Conservation (phyloP, 805 yeast species). For the Suhomyces vadensis region DNA sequence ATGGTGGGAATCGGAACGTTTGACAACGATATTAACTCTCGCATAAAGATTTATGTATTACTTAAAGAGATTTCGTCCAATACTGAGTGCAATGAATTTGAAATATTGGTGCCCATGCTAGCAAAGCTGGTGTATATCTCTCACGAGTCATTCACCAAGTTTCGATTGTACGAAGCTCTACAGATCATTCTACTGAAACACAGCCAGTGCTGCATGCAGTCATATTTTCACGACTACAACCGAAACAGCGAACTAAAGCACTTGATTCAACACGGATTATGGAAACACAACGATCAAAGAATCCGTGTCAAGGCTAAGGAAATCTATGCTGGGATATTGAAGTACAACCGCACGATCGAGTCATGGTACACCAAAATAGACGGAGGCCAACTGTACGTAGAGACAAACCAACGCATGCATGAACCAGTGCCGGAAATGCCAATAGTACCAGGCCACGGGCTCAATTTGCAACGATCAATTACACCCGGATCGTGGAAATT, state of each 20-base stretch:
- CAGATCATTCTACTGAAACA: conserved; percentile 26
- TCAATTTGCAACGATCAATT: conserved; percentile 8
- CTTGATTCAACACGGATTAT: conserved; percentile 36
- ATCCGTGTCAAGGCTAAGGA: conserved; percentile 24
- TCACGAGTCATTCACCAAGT: conserved; percentile 15
- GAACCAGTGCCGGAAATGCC: not conserved
- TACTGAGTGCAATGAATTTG: conserved; percentile 31
- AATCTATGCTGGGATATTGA: conserved; percentile 19
- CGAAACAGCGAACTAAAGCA: conserved; percentile 22
- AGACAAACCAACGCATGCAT: too few relatives aligned
- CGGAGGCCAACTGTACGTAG: conserved; percentile 14
- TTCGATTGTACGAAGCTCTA: conserved; percentile 29
- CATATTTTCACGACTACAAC: conserved; percentile 25
- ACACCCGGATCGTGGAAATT: conserved; percentile 21
- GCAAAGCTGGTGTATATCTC: conserved; percentile 32
- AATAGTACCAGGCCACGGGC: not conserved
- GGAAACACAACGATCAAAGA: conserved; percentile 24
- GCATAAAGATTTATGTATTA: conserved; percentile 17
- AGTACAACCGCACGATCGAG: conserved; percentile 8
- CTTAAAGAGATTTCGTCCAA: conserved; percentile 16
- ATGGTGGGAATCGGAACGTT: conserved; percentile 29
- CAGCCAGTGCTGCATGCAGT: conserved; percentile 35
- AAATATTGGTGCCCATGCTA: conserved; percentile 34
- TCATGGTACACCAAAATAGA: conserved; percentile 17
- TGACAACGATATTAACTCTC: conserved; percentile 13